phyloP scores from a whole-genome alignment of 2,329 filamentous ascomycete species.

The Colletotrichum aenigma region DNA sequence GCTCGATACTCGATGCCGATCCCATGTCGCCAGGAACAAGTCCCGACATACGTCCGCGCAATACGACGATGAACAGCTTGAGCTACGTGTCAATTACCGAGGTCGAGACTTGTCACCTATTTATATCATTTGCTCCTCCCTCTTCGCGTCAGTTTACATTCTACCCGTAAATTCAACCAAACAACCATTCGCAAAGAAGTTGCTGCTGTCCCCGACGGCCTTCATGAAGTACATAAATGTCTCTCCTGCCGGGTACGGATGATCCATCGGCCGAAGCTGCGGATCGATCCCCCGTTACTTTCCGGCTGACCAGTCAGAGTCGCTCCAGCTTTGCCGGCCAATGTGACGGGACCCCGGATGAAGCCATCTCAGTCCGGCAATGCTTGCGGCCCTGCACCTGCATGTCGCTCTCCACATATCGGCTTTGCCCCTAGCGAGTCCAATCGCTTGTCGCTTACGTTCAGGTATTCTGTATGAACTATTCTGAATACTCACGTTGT shows the following conservation, averaged over 20 bases:
- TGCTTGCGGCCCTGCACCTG: conserved; percentile 3
- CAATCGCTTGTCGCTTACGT: neutral
- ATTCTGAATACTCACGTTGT: neutral
- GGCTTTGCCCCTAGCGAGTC: neutral
- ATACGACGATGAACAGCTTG: neutral
- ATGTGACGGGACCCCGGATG: neutral
- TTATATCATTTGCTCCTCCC: neutral
- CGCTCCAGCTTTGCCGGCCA: neutral
- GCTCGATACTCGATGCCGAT: neutral
- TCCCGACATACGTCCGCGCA: neutral
- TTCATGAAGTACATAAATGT: neutral
- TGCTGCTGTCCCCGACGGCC: neutral
- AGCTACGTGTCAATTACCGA: neutral
- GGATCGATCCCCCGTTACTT: neutral
- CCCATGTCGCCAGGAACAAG: neutral
- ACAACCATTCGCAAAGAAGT: neutral
- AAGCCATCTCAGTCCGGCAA: conserved; percentile 8
- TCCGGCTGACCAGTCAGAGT: neutral
- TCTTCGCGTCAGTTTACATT: neutral
- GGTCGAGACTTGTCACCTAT: neutral
- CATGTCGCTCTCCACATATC: neutral
- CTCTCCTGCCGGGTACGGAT: neutral
- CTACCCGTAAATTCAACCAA: neutral
- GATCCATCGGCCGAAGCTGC: neutral
- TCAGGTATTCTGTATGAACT: neutral